phyloP scores from a whole-genome alignment of 192 early-diverging fungal species.

The Coemansia sp. region DNA sequence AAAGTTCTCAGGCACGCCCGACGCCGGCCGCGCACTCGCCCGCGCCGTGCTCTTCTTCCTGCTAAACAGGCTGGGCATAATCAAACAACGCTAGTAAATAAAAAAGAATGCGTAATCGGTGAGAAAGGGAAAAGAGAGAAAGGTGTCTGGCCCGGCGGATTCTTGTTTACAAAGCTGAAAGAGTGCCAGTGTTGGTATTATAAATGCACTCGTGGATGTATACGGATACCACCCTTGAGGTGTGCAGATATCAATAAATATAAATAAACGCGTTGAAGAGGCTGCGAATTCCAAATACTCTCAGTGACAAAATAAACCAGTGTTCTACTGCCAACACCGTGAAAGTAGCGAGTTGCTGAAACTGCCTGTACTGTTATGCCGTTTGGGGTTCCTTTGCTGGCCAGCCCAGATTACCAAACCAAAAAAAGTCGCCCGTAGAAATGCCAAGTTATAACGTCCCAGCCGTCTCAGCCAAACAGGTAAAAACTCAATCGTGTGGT shows the following conservation, averaged over 20 bases:
- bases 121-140: background rate
- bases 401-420: background rate
- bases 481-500: background rate
- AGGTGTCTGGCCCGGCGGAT: background rate
- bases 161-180: background rate
- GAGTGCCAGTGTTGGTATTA: background rate
- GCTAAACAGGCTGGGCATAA: conserved; percentile 51
- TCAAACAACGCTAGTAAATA: background rate
- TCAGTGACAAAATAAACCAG: background rate
- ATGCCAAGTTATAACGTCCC: background rate
- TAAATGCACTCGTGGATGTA: background rate
- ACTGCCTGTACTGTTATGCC: no score
- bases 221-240: background rate
- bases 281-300: background rate
- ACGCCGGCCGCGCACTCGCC: conserved; percentile 30
- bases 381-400: background rate
- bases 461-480: background rate
- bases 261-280: background rate
- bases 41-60: conserved; percentile 45
- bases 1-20: conserved; percentile 43
- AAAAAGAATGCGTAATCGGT: conserved; percentile 1
- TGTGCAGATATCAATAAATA: background rate
- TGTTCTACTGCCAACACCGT: background rate
- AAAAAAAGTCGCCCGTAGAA: background rate
- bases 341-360: no score